These are phyloP conservation scores for Globisporangium orthogonon DNA, from an alignment of 352 stramenopile species.

Conservation along the genomic window DNA sequence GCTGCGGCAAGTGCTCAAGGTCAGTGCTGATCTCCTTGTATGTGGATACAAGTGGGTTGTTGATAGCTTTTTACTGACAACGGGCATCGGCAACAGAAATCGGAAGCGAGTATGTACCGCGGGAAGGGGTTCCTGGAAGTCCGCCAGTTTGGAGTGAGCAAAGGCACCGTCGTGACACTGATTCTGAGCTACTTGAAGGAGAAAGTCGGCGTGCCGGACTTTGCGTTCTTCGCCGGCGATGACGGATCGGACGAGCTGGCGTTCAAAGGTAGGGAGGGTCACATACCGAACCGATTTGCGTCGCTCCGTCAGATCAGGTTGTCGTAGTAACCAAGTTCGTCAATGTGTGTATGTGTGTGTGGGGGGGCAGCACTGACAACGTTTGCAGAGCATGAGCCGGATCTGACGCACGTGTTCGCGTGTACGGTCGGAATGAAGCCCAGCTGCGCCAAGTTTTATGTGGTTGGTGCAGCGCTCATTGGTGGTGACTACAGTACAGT, in stretches of 20 bases:
- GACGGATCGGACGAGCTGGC: conserved; percentile 96
- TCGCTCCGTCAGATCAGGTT: not conserved
- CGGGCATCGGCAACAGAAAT: conserved; percentile 22
- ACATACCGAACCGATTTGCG: not conserved
- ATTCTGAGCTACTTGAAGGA: conserved; percentile 54
- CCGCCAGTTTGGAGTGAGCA: conserved; percentile 68
- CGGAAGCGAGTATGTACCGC: conserved; percentile 43
- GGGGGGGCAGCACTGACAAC: conserved; percentile 33
- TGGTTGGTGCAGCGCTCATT: conserved; percentile 39
- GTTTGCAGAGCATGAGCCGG: conserved; percentile 26
- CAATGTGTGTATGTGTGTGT: not conserved
- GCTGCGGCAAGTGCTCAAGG: conserved; percentile 92
- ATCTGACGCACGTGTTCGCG: conserved; percentile 76
- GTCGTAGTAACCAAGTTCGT: not conserved
- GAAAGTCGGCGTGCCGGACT: conserved; percentile 80
- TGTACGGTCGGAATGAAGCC: conserved; percentile 98
- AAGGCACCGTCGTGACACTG: conserved; percentile 44
- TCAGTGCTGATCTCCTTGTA: conserved; percentile 16
- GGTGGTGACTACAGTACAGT: not conserved
- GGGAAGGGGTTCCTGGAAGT: conserved; percentile 73
- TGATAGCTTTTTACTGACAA: not conserved
- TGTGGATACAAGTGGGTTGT: not conserved
- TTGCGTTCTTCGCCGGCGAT: conserved; percentile 95
- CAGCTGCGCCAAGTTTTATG: conserved; percentile 92
- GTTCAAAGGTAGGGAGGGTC: conserved; percentile 35